Percentiles rank a stretch among this genome's conserved stretches.
phyloP scores from a whole-genome alignment of 2,329 filamentous ascomycete species.

The Pseudogymnoascus sp. region DNA sequence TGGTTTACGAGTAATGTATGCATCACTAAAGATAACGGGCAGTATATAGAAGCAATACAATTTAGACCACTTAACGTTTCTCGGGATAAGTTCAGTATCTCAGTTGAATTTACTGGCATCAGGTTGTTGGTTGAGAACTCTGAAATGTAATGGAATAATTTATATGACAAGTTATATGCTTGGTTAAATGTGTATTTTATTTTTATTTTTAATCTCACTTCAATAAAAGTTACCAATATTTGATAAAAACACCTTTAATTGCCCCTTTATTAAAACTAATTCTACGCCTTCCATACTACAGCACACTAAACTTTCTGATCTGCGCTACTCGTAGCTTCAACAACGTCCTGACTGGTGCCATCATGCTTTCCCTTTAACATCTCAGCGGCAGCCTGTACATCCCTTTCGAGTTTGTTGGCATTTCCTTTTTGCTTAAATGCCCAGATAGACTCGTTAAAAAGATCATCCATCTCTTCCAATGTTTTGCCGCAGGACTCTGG shows the following conservation, averaged over 20 bases:
- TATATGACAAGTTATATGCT: not conserved
- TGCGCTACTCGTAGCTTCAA: not conserved
- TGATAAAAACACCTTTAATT: not conserved
- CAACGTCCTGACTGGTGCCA: not conserved
- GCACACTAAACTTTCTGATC: not conserved
- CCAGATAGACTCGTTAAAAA: conserved; percentile 45
- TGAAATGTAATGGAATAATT: not conserved
- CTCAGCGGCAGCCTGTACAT: not conserved
- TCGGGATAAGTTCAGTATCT: not conserved
- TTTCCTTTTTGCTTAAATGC: conserved; percentile 8
- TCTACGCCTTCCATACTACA: not conserved
- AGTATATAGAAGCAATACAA: not conserved
- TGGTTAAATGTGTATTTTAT: no score
- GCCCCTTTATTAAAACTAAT: not conserved
- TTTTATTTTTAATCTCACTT: not conserved
- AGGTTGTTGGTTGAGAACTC: not conserved
- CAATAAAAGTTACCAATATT: not conserved
- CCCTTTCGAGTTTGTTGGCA: not conserved
- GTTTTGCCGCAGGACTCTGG: conserved; percentile 63
- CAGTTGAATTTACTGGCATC: not conserved
- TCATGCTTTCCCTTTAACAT: not conserved
- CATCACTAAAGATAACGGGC: not conserved
- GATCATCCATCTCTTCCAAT: conserved; percentile 64
- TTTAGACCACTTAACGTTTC: not conserved
- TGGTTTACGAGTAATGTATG: not conserved